Conservation (phyloP, 1,284 basidiomycete genomes). For the Ceratobasidium sp. region DNA sequence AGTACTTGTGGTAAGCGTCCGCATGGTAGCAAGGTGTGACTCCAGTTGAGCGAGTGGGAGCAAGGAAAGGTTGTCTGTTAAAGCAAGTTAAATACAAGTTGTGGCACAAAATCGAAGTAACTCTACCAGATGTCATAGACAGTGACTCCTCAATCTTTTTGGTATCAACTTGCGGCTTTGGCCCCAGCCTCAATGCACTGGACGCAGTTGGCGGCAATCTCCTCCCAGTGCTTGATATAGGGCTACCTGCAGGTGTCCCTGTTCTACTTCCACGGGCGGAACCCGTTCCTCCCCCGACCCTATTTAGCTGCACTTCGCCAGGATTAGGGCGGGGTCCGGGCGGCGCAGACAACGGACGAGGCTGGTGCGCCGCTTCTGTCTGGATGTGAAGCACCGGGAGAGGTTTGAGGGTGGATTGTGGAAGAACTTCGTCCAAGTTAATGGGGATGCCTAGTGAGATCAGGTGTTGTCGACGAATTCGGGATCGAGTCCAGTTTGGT, state of each 20-base stretch:
- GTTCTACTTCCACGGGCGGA: slow-evolving; percentile 41
- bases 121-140: slow-evolving; percentile 73
- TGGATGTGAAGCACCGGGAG: slow-evolving; percentile 84
- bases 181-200: slow-evolving; percentile 60
- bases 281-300: slow-evolving; percentile 34
- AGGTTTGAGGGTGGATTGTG: slow-evolving; percentile 75
- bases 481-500: slow-evolving; percentile 91
- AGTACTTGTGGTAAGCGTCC: slow-evolving; percentile 75
- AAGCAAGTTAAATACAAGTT: slow-evolving; percentile 21
- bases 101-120: slow-evolving; percentile 50
- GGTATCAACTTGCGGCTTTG: slow-evolving; percentile 78
- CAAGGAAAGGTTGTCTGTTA: slow-evolving; percentile 75
- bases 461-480: slow-evolving; percentile 87
- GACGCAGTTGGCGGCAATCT: slow-evolving; percentile 32
- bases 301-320: slow-evolving; percentile 38
- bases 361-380: slow-evolving; percentile 58
- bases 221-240: slow-evolving; percentile 47
- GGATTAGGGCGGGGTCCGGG: slow-evolving; percentile 69
- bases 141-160: slow-evolving; percentile 75
- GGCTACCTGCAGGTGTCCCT: slow-evolving; percentile 32
- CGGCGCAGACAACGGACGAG: slow-evolving; percentile 79
- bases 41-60: slow-evolving; percentile 76
- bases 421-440: slow-evolving; percentile 91
- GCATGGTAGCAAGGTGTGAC: slow-evolving; percentile 74
- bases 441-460: slow-evolving; percentile 92